These are phyloP conservation scores for Blastobotrys capitulatus DNA, from an alignment of 1,139 yeast species.

Conservation along the genomic window DNA sequence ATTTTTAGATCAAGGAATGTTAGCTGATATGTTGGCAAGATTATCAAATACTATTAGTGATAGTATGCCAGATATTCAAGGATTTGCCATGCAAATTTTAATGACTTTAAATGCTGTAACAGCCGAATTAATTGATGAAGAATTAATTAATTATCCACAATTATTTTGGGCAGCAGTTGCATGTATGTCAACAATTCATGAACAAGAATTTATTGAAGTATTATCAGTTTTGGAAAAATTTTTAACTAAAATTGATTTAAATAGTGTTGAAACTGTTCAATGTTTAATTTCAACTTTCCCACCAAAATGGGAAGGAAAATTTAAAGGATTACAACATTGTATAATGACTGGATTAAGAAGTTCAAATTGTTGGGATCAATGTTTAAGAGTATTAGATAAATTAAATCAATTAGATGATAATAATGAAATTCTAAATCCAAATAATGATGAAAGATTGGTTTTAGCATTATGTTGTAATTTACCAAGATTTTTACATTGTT, in stretches of 20 bases:
- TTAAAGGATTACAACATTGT: conserved; percentile 79
- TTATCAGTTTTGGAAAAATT: conserved; percentile 76
- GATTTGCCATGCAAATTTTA: conserved; percentile 93
- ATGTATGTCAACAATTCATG: conserved; percentile 82
- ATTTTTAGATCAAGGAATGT: conserved; percentile 79
- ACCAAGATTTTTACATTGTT: conserved; percentile 79
- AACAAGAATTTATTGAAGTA: conserved; percentile 87
- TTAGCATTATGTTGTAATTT: conserved; percentile 70
- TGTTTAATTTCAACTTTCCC: conserved; percentile 86
- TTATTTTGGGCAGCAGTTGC: conserved; percentile 96
- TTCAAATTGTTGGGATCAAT: conserved; percentile 70
- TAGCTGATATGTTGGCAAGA: conserved; percentile 90
- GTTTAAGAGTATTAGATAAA: conserved; percentile 68
- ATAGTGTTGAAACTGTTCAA: conserved; percentile 78
- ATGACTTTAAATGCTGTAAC: conserved; percentile 93
- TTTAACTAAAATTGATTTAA: conserved; percentile 79
- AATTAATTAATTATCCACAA: conserved; percentile 83
- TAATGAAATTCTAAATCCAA: conserved; percentile 61
- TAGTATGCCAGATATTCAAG: conserved; percentile 83
- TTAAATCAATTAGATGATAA: conserved; percentile 64
- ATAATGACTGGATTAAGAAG: conserved; percentile 81
- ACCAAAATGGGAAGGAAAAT: conserved; percentile 91
- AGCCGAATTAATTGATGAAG: conserved; percentile 73
- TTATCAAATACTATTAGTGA: conserved; percentile 91
- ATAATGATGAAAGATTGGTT: conserved; percentile 47